These are phyloP conservation scores for Eragrostis tef DNA, from an alignment of 202 grass and related monocot genomes.

Conservation along the genomic window DNA sequence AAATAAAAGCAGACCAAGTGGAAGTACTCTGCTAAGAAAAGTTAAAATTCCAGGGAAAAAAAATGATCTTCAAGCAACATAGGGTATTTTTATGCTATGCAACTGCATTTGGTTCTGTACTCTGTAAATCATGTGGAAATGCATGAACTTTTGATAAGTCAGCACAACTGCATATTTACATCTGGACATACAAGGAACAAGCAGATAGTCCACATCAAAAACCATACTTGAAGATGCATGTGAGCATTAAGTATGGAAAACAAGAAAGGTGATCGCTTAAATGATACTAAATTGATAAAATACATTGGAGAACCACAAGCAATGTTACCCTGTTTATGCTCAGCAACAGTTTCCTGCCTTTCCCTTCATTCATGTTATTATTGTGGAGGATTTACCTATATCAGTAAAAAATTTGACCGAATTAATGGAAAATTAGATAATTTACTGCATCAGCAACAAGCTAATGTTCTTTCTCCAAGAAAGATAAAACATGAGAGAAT, in stretches of 20 bases:
- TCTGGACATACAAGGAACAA: neutral
- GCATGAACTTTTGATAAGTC: neutral
- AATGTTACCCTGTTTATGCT: neutral
- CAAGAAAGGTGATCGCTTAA: slow-evolving; percentile 4
- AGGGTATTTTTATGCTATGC: neutral
- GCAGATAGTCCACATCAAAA: neutral
- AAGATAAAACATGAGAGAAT: neutral
- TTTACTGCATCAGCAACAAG: neutral
- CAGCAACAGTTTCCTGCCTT: neutral
- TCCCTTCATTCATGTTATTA: neutral
- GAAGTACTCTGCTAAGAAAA: no score
- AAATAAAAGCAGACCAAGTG: no score
- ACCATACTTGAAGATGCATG: slow-evolving; percentile 10
- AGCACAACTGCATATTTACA: neutral
- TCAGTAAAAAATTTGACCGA: no score
- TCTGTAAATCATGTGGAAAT: slow-evolving; percentile 5
- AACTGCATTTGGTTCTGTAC: slow-evolving; percentile 1
- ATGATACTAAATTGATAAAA: slow-evolving; percentile 13
- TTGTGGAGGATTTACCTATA: neutral
- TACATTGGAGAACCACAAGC: neutral
- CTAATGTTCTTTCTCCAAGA: neutral
- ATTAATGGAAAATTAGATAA: neutral
- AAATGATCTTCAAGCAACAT: neutral
- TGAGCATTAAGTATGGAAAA: slow-evolving; percentile 14
- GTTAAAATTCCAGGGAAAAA: no score